Conservation (phyloP, 768 basidiomycete genomes). For the Boletus reticulatus region DNA sequence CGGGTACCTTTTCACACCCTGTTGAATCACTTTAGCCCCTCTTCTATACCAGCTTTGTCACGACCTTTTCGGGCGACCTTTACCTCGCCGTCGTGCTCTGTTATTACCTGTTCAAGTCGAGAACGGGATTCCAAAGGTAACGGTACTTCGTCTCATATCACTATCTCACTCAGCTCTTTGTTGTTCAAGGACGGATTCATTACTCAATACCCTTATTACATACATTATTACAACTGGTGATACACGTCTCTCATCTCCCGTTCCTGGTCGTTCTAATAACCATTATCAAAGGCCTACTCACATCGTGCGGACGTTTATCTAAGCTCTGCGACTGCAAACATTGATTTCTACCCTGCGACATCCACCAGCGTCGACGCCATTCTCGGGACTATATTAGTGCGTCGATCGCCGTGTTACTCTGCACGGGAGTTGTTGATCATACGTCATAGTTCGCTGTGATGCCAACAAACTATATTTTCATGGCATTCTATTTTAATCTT, state of each 20-base stretch:
- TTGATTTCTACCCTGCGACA: neutral
- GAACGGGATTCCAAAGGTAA: slow-evolving; percentile 52
- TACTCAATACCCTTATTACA: slow-evolving; percentile 46
- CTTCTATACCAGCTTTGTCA: slow-evolving; percentile 52
- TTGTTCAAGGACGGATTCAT: slow-evolving; percentile 45
- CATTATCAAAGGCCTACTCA: slow-evolving; percentile 37
- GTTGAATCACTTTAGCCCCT: slow-evolving; percentile 34
- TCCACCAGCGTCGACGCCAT: slow-evolving; percentile 43
- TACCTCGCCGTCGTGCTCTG: slow-evolving; percentile 49
- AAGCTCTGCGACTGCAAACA: neutral
- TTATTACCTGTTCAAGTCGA: slow-evolving; percentile 45
- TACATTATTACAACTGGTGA: slow-evolving; percentile 58
- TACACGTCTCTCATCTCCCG: slow-evolving; percentile 13
- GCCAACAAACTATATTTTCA: slow-evolving; percentile 54
- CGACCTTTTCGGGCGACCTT: slow-evolving; percentile 49
- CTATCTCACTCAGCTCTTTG: neutral
- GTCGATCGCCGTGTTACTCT: neutral
- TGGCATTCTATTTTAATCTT: slow-evolving; percentile 52
- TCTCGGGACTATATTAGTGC: slow-evolving; percentile 41
- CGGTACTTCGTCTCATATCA: neutral
- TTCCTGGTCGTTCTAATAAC: neutral
- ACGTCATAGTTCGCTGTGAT: slow-evolving; percentile 41
- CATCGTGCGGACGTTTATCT: slow-evolving; percentile 29
- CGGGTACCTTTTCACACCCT: neutral
- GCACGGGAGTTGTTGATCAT: neutral